These are phyloP conservation scores for Camellia oleifera DNA, from an alignment of 179 eudicot genomes.

Conservation along the genomic window DNA sequence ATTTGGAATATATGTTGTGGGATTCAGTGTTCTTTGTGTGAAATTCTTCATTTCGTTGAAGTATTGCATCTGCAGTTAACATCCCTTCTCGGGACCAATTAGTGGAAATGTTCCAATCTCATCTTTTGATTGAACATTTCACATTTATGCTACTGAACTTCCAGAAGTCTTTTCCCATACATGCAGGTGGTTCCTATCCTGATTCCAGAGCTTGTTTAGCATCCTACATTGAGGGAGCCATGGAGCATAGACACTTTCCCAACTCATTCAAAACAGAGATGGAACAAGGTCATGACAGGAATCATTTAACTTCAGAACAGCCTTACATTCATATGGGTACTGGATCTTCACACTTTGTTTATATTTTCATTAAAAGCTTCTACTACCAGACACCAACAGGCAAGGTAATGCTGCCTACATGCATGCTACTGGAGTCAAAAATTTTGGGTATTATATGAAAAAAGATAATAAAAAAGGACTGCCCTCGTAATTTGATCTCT, in stretches of 20 bases:
- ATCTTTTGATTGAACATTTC: neutral
- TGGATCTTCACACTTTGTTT: neutral
- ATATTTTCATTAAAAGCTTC: neutral
- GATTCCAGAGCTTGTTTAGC: slow-evolving; percentile 6
- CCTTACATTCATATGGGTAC: slow-evolving; percentile 20
- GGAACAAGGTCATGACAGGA: slow-evolving; percentile 20
- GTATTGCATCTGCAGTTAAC: neutral
- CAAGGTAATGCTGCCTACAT: neutral
- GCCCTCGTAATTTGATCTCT: neutral
- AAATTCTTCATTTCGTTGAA: neutral
- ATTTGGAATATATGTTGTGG: neutral
- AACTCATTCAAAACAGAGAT: slow-evolving; percentile 19
- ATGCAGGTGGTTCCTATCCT: slow-evolving; percentile 20
- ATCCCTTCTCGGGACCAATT: slow-evolving; percentile 2
- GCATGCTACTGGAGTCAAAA: neutral
- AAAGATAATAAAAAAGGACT: neutral
- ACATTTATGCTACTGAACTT: neutral
- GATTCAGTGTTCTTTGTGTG: neutral
- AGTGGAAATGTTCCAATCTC: slow-evolving; percentile 5
- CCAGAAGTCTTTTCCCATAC: neutral
- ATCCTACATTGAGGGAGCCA: slow-evolving; percentile 11
- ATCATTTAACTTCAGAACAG: slow-evolving; percentile 22
- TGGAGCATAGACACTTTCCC: slow-evolving; percentile 30
- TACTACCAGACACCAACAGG: neutral
- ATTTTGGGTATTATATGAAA: neutral